Evolutionary conservation across 2,329 filamentous ascomycete genomes (phyloP).

Genomic region (Botrytis squamosa): DNA sequence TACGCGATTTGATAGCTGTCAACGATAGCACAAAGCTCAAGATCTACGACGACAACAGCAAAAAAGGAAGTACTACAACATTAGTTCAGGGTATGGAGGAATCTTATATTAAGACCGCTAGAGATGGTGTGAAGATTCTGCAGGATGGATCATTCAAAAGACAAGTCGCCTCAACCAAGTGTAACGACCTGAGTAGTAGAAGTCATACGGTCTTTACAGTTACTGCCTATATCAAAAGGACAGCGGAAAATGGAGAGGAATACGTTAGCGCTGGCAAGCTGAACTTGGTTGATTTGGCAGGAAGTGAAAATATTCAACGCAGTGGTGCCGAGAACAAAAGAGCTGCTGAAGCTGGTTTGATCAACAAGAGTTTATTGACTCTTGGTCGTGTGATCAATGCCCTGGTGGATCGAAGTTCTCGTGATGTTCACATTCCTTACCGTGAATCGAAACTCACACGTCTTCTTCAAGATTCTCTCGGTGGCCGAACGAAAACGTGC

Average conservation of each 20-base stretch:
- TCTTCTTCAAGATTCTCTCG: constrained; percentile 91
- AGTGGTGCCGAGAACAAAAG: constrained; percentile 98
- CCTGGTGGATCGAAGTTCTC: constrained; percentile 77
- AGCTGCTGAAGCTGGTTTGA: constrained; percentile 89
- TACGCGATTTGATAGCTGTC: constrained; percentile 79
- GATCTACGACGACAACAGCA: constrained; percentile 88
- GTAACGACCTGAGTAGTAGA: constrained; percentile 94
- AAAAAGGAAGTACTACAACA: constrained; percentile 80
- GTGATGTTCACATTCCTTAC: constrained; percentile 71
- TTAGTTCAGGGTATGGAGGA: constrained; percentile 98
- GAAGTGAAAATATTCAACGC: constrained; percentile 95
- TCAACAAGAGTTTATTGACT: constrained; percentile 96
- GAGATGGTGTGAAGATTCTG: constrained; percentile 83
- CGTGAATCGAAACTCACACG: constrained; percentile 95
- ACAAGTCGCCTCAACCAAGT: constrained; percentile 99
- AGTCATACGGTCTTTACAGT: constrained; percentile 98
- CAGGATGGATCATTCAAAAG: constrained; percentile 88
- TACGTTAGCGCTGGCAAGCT: constrained; percentile 89
- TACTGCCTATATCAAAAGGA: constrained; percentile 83
- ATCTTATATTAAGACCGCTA: constrained; percentile 81
- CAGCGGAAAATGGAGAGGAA: constrained; percentile 80
- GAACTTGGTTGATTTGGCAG: constrained; percentile 93
- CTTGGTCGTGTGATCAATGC: constrained; percentile 97
- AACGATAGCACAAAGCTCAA: constrained; percentile 88
- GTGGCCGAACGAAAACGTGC: constrained; percentile 94